Evolutionary conservation across 2,329 filamentous ascomycete genomes (phyloP), one percentile per base, ranked within the genome.

Genomic region (Hymenoscyphus salicellus): DNA sequence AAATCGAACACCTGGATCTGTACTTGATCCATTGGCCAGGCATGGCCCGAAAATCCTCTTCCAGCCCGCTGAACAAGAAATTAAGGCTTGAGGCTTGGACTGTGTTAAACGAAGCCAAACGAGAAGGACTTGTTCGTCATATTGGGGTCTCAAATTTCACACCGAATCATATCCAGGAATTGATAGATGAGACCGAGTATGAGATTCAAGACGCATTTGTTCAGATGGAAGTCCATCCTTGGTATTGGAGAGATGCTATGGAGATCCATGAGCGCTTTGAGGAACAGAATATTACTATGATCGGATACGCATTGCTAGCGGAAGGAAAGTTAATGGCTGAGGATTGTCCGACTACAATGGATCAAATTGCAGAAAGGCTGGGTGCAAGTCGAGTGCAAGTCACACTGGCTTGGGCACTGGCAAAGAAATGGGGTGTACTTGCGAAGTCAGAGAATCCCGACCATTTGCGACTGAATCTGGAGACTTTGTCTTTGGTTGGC

Each of bases 141-240:
- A 91, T 93, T 75, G 90, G 91, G 70, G 89, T 94, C 63, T 92
- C 89, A 77, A 95, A 94, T 83, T 94, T 94, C 76, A 89, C 83
- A 69, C 90, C 92, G 77, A 84, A 81, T 76, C 90, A 93, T 78
- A 81, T 94, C 52, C 88, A 92, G 81, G 89, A 86, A 78, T 82
- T 94, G 66, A 80, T 93, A 68, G 85, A 83, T 70, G 84, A 89
- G 71, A 82, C 84, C 3, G 60, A 64, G 11, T 69, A 64, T 58
- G 66, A 84, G 79, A 76, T 83, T 66, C 76, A 81, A 59, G 83
- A 83, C 5, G 88, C 89, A n/a, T 89, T 91, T 71, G 92, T 93
- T 83, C 90, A 93, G 78, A 84, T 92, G 75, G 90, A 93, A 78
- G 83, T 92, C n/a, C 89, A 93, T 79, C 90, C 89, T 58, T 70